These are phyloP conservation scores for Microdochium nivale DNA, from an alignment of 2,329 filamentous ascomycete genomes.

Conservation along the genomic window DNA sequence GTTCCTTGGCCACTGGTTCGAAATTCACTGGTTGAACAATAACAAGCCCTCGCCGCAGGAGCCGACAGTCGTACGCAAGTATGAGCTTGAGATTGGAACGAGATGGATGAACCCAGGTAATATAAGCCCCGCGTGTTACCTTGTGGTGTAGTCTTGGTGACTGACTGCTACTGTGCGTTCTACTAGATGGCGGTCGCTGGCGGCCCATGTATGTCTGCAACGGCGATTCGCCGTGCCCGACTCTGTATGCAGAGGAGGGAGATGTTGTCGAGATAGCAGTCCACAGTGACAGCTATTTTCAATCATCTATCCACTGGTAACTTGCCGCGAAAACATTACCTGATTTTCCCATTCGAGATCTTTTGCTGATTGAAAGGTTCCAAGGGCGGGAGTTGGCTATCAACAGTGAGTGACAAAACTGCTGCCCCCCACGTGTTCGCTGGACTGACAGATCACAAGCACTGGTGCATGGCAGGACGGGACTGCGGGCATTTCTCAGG, in stretches of 20 bases:
- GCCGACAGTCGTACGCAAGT: too few relatives aligned
- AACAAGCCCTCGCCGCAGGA: too few relatives aligned
- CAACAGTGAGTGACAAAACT: background rate
- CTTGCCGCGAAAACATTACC: too few relatives aligned
- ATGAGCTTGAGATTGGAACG: background rate
- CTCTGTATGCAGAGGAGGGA: conserved; percentile 7
- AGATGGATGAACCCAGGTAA: conserved; percentile 5
- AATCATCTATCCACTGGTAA: conserved; percentile 9
- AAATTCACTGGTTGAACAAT: too few relatives aligned
- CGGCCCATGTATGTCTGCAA: conserved; percentile 9
- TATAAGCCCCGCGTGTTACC: background rate
- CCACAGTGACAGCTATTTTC: conserved; percentile 7
- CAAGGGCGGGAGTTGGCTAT: background rate
- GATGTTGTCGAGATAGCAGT: conserved; percentile 8
- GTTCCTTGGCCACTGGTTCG: too few relatives aligned
- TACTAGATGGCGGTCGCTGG: conserved; percentile 8
- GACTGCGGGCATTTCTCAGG: conserved; percentile 7
- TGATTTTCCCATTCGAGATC: too few relatives aligned
- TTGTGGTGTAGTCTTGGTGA: too few relatives aligned
- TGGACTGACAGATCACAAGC: background rate
- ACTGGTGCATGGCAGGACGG: conserved; percentile 9
- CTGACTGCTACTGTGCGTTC: background rate
- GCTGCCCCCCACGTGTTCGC: background rate
- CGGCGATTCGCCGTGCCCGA: conserved; percentile 7
- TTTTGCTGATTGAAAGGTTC: too few relatives aligned